These are phyloP conservation scores for Pyricularia sp. DNA, from an alignment of 2,329 filamentous ascomycete species.

Conservation along the genomic window DNA sequence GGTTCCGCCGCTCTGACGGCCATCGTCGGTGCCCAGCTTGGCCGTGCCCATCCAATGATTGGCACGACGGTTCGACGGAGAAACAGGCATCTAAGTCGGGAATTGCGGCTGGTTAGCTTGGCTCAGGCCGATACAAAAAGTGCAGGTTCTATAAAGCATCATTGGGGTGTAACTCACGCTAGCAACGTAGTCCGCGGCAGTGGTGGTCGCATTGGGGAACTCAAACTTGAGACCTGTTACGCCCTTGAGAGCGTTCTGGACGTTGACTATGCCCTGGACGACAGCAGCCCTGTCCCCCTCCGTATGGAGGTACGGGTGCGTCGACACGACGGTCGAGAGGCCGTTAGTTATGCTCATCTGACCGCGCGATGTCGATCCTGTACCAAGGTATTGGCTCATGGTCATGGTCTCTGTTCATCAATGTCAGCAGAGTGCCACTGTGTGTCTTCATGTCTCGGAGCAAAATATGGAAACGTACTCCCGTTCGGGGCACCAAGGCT, in stretches of 20 bases:
- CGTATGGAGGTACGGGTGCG: constrained; percentile 50
- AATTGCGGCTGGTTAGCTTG: background rate
- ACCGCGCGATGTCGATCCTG: constrained; percentile 52
- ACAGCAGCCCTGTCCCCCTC: constrained; percentile 52
- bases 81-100: constrained; percentile 29
- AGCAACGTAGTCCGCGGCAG: constrained; percentile 46
- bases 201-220: constrained; percentile 40
- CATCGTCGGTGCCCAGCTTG: constrained; percentile 15
- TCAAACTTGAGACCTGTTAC: constrained; percentile 47
- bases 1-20: constrained; percentile 11
- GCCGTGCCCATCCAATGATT: constrained; percentile 12
- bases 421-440: background rate
- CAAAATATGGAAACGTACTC: background rate
- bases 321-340: constrained; percentile 49
- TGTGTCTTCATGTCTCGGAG: background rate
- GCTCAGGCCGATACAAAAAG: background rate
- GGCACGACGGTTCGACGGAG: constrained; percentile 15
- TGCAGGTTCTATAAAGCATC: background rate
- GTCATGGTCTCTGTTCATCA: constrained; percentile 26
- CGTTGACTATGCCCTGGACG: constrained; percentile 52
- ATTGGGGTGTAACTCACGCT: constrained; percentile 22
- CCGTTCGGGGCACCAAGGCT: constrained; percentile 5
- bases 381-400: constrained; percentile 54
- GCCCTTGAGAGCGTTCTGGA: constrained; percentile 42
- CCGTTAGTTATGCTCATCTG: constrained; percentile 49